These are phyloP conservation scores for Cotoneaster glaucophyllus DNA, from an alignment of 306 rosid genomes.

Conservation along the genomic window DNA sequence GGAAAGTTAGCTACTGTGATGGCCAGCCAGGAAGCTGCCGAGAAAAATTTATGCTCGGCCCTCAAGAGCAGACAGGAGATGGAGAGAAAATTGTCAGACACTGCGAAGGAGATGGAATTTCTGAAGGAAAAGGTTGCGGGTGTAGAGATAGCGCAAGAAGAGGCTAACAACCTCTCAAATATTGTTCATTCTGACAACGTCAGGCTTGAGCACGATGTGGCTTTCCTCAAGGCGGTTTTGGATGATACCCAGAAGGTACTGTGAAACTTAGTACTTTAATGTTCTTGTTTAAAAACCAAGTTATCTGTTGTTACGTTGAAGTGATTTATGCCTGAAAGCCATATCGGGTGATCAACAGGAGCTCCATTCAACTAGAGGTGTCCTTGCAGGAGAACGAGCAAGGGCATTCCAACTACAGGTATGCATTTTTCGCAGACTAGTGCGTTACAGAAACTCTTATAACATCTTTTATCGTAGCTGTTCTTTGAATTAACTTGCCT, in stretches of 20 bases:
- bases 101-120: conserved; percentile 58
- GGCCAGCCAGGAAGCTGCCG: conserved; percentile 69
- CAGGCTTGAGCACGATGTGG: conserved; percentile 95
- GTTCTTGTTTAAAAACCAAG: conserved; percentile 1
- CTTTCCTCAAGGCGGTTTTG: conserved; percentile 93
- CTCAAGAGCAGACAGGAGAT: conserved; percentile 64
- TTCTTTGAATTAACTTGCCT: neutral
- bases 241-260: conserved; percentile 95
- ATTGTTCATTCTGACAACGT: conserved; percentile 91
- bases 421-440: neutral
- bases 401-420: conserved; percentile 97
- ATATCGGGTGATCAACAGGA: conserved; percentile 36
- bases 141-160: conserved; percentile 79
- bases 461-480: too few relatives aligned
- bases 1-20: conserved; percentile 74
- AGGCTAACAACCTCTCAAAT: conserved; percentile 70
- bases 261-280: neutral
- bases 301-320: neutral
- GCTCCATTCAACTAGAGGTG: conserved; percentile 93
- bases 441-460: too few relatives aligned
- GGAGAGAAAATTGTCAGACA: conserved; percentile 57
- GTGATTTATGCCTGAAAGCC: neutral
- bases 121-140: conserved; percentile 70
- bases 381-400: conserved; percentile 83
- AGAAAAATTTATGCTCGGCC: conserved; percentile 60